These are phyloP conservation scores for Pichia sp. DNA, from an alignment of 1,139 yeast genomes.

Conservation along the genomic window DNA sequence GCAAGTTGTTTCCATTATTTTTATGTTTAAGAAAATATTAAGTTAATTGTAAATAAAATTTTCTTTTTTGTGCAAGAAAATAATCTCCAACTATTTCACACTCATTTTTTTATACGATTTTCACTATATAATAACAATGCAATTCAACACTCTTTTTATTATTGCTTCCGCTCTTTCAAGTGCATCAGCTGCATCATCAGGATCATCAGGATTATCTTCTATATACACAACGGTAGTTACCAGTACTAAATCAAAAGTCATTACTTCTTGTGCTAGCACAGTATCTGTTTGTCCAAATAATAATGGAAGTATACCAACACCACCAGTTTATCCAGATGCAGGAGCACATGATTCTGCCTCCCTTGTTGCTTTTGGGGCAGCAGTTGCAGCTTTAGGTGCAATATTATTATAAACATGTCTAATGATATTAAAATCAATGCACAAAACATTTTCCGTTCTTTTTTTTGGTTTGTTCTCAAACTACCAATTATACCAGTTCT, in stretches of 20 bases:
- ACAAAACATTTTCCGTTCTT: background rate
- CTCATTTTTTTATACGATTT: too few relatives aligned
- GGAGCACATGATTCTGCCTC: background rate
- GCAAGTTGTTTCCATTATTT: too few relatives aligned
- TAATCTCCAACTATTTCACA: background rate
- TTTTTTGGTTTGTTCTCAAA: background rate
- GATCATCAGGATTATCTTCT: too few relatives aligned
- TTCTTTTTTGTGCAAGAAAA: background rate
- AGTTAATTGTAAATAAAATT: too few relatives aligned
- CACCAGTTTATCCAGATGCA: background rate
- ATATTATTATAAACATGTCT: background rate
- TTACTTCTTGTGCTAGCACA: background rate
- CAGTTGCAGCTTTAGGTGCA: background rate
- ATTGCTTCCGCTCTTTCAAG: background rate
- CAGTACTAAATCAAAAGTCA: background rate
- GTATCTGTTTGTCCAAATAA: background rate
- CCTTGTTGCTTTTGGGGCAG: background rate
- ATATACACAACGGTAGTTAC: background rate
- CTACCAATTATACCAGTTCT: too few relatives aligned
- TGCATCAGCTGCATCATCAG: background rate
- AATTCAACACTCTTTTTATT: background rate
- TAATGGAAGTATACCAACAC: background rate
- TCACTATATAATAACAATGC: background rate
- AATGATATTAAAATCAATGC: background rate
- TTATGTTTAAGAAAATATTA: too few relatives aligned